Evolutionary conservation across 805 yeast genomes (phyloP).

Genomic region (Metschnikowia borealis): DNA sequence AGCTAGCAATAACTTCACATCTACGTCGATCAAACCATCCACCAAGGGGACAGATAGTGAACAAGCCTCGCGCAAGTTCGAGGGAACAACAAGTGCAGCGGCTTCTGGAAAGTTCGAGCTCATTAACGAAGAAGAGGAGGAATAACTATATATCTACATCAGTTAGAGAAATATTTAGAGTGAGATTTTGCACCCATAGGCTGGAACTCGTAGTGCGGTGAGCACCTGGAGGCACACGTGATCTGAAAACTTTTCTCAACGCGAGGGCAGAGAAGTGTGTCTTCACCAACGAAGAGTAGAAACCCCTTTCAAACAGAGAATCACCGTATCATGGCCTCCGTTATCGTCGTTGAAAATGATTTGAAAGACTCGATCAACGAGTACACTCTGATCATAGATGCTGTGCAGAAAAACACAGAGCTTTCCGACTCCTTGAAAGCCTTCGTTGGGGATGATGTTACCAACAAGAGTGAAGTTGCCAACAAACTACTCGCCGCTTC

Average conservation of each 20-base stretch:
- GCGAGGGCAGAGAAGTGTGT: slow-evolving; percentile 7
- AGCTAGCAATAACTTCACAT: background rate
- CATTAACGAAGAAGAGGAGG: slow-evolving; percentile 5
- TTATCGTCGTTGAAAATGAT: slow-evolving; percentile 41
- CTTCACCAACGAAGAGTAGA: slow-evolving; percentile 5
- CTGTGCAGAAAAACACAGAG: slow-evolving; percentile 24
- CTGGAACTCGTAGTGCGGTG: background rate
- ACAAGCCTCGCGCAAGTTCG: slow-evolving; percentile 1
- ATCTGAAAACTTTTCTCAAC: slow-evolving; percentile 18
- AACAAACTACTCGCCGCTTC: slow-evolving; percentile 26
- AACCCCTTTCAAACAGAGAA: background rate
- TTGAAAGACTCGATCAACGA: slow-evolving; percentile 39
- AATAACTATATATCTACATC: background rate
- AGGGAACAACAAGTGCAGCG: background rate
- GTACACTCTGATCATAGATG: slow-evolving; percentile 37
- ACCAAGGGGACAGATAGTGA: background rate
- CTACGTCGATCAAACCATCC: background rate
- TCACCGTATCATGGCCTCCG: slow-evolving; percentile 34
- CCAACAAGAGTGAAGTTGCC: slow-evolving; percentile 28
- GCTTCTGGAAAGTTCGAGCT: slow-evolving; percentile 3
- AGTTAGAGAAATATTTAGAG: background rate
- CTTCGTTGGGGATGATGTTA: slow-evolving; percentile 23
- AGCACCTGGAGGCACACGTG: slow-evolving; percentile 13
- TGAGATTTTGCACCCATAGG: slow-evolving; percentile 11
- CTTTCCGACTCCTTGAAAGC: slow-evolving; percentile 26